Conservation (phyloP, 495 filamentous ascomycete genomes). For the Aspergillus asperescens region DNA sequence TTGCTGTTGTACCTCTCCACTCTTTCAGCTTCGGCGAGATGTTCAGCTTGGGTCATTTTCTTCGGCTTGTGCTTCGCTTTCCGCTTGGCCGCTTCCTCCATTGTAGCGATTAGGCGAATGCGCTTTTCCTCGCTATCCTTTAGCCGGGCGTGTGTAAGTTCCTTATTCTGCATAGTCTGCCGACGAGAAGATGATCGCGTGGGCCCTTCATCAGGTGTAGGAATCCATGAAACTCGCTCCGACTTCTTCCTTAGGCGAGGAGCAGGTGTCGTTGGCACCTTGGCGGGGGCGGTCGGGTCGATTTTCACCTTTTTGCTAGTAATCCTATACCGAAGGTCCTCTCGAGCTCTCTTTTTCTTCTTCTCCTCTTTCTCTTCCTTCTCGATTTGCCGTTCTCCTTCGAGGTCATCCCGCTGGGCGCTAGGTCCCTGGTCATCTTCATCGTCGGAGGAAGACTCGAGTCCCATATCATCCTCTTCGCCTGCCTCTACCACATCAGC, state of each 20-base stretch:
- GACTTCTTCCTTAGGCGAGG: slow-evolving; percentile 86
- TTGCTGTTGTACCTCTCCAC: slow-evolving; percentile 82
- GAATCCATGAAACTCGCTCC: slow-evolving; percentile 85
- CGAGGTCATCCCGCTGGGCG: slow-evolving; percentile 50
- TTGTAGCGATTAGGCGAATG: slow-evolving; percentile 68
- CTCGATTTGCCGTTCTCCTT: slow-evolving; percentile 62
- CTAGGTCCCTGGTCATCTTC: slow-evolving; percentile 66
- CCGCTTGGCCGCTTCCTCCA: slow-evolving; percentile 80
- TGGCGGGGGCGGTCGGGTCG: slow-evolving; percentile 50
- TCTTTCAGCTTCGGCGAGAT: slow-evolving; percentile 74
- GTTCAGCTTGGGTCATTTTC: slow-evolving; percentile 84
- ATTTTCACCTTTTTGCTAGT: slow-evolving; percentile 60
- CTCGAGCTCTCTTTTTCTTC: slow-evolving; percentile 72
- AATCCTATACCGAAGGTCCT: slow-evolving; percentile 47
- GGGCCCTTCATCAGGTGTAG: slow-evolving; percentile 69
- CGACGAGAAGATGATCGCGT: slow-evolving; percentile 75
- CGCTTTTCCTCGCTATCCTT: slow-evolving; percentile 77
- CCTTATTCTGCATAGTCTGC: slow-evolving; percentile 79
- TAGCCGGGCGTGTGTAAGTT: slow-evolving; percentile 74
- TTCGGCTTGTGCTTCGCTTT: slow-evolving; percentile 70
- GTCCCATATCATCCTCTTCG: slow-evolving; percentile 65
- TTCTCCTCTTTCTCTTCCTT: slow-evolving; percentile 48
- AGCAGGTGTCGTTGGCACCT: slow-evolving; percentile 37
- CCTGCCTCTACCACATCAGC: slow-evolving; percentile 61
- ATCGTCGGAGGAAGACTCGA: slow-evolving; percentile 80